phyloP scores from a whole-genome alignment of 2,329 filamentous ascomycete genomes.

The Fusarium verticillioides region DNA sequence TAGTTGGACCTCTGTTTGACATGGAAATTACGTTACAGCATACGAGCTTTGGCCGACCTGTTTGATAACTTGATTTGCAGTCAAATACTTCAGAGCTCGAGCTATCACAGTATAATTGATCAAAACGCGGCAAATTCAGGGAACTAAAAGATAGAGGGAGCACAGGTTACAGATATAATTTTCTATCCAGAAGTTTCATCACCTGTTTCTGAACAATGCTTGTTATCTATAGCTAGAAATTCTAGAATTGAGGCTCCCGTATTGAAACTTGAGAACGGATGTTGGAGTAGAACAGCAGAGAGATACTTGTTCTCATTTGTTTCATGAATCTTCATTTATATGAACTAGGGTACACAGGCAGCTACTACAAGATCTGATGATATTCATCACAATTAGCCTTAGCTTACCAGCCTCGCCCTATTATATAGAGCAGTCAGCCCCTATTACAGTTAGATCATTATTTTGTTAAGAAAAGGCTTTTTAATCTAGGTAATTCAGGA shows the following conservation, averaged over 20 bases:
- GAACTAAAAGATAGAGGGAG: not conserved
- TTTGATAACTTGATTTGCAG: conserved; percentile 15
- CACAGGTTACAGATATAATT: conserved; percentile 10
- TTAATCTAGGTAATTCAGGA: not conserved
- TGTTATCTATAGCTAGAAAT: conserved; percentile 3
- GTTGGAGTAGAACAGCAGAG: not conserved
- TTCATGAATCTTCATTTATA: not conserved
- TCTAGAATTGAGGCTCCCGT: conserved; percentile 17
- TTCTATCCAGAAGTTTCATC: conserved; percentile 12
- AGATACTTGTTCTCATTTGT: accelerated
- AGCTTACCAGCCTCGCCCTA: not conserved
- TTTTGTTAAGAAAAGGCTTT: not conserved
- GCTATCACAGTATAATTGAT: not conserved
- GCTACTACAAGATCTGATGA: not conserved
- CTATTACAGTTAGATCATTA: not conserved
- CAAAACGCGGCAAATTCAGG: too few relatives aligned
- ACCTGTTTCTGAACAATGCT: conserved; percentile 4
- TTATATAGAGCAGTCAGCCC: not conserved
- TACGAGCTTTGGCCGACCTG: conserved; percentile 17
- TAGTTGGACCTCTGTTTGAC: conserved; percentile 24
- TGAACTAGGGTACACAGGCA: not conserved
- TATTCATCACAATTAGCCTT: not conserved
- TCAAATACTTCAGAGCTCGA: conserved; percentile 18
- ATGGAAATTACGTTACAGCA: conserved; percentile 2
- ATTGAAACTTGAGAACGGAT: not conserved